Percentiles rank a stretch among this genome's conserved stretches.
These are phyloP conservation scores for Hypoxylon rubiginosum DNA, from an alignment of 2,329 filamentous ascomycete species.

Conservation along the genomic window DNA sequence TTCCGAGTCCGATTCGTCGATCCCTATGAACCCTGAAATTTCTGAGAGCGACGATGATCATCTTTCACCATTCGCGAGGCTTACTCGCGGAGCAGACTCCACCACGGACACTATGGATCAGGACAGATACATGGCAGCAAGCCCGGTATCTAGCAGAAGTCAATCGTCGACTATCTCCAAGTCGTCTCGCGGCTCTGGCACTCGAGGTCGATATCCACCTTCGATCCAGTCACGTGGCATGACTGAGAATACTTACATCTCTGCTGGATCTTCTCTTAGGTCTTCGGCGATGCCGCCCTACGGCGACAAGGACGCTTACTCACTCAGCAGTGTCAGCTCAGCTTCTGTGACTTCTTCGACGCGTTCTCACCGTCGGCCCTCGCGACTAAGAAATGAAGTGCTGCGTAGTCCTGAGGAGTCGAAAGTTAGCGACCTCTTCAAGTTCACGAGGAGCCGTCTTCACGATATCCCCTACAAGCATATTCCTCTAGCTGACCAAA, in stretches of 20 bases:
- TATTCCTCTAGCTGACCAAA: slow-evolving; percentile 69
- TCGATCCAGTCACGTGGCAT: slow-evolving; percentile 67
- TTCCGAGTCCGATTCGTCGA: slow-evolving; percentile 66
- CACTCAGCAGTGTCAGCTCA: slow-evolving; percentile 65
- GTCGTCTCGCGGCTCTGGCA: slow-evolving; percentile 68
- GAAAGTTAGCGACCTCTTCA: slow-evolving; percentile 83
- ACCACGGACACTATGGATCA: slow-evolving; percentile 70
- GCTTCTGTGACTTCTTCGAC: slow-evolving; percentile 64
- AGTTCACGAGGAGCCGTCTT: slow-evolving; percentile 83
- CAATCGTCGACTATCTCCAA: slow-evolving; percentile 70
- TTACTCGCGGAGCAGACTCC: slow-evolving; percentile 76
- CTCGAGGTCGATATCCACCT: slow-evolving; percentile 62
- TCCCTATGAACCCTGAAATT: slow-evolving; percentile 69
- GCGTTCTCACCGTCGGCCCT: slow-evolving; percentile 65
- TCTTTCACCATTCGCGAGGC: slow-evolving; percentile 80
- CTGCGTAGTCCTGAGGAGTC: slow-evolving; percentile 82
- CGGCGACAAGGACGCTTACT: slow-evolving; percentile 66
- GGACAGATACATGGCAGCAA: slow-evolving; percentile 74
- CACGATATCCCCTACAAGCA: slow-evolving; percentile 86
- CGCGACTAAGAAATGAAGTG: slow-evolving; percentile 84
- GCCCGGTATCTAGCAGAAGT: slow-evolving; percentile 74
- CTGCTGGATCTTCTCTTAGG: slow-evolving; percentile 70
- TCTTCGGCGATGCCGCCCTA: slow-evolving; percentile 54
- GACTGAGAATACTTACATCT: slow-evolving; percentile 77
- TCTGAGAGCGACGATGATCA: slow-evolving; percentile 83